phyloP scores from a whole-genome alignment of 2,329 filamentous ascomycete species.

The Alternaria brassicae region DNA sequence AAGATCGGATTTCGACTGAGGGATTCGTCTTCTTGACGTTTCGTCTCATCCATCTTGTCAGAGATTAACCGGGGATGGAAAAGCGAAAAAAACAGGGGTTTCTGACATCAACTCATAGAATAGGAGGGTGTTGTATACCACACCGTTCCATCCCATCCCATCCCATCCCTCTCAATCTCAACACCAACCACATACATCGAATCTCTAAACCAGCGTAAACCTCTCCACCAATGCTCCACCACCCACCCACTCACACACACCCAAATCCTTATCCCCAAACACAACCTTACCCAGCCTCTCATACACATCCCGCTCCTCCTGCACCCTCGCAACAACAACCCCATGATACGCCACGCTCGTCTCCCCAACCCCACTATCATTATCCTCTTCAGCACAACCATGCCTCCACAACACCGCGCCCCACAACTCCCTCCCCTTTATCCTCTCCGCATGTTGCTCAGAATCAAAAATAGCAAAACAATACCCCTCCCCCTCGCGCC shows the following conservation, averaged over 20 bases:
- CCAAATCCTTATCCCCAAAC: neutral
- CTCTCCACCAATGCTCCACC: neutral
- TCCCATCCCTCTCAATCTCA: too few species aligned
- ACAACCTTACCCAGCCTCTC: neutral
- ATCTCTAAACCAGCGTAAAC: conserved; percentile 1
- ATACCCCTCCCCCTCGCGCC: neutral
- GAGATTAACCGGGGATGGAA: too few species aligned
- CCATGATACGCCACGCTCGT: neutral
- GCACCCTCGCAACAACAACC: neutral
- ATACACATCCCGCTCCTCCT: neutral
- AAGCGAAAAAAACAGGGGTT: too few species aligned
- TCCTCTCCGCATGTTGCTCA: neutral
- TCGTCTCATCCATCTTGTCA: too few species aligned
- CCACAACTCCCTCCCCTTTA: neutral
- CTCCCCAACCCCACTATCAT: neutral
- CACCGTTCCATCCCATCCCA: too few species aligned
- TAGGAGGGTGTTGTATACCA: too few species aligned
- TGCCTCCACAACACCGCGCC: neutral
- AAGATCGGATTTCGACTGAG: too few species aligned
- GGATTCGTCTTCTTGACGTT: too few species aligned
- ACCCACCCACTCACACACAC: neutral
- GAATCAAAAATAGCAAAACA: neutral
- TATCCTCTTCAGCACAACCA: neutral
- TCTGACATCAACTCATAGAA: too few species aligned
- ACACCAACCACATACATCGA: too few species aligned